Conservation (phyloP, 2,329 filamentous ascomycete genomes). For the Akanthomyces lecanii region DNA sequence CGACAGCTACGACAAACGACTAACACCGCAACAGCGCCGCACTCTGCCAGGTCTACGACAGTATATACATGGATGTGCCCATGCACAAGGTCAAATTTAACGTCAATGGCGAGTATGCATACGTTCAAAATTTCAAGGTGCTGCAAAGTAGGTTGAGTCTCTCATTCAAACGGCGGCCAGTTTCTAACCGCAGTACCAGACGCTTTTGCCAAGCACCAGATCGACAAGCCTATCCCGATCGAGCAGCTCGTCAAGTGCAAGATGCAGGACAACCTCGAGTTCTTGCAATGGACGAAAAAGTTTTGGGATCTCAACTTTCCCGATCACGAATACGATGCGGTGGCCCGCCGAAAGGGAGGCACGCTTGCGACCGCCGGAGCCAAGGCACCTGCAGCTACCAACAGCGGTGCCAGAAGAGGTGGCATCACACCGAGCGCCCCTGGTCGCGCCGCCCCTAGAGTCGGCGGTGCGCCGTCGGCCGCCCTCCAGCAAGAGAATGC, state of each 20-base stretch:
- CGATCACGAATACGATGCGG: slow-evolving; percentile 92
- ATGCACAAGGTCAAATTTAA: slow-evolving; percentile 98
- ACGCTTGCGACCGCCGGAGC: slow-evolving; percentile 51
- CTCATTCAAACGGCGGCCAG: slow-evolving; percentile 4
- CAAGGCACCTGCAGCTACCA: slow-evolving; percentile 44
- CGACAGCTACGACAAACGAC: slow-evolving; percentile 5
- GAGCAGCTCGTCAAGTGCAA: slow-evolving; percentile 92
- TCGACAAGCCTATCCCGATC: slow-evolving; percentile 88
- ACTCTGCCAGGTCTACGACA: slow-evolving; percentile 96
- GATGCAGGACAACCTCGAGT: slow-evolving; percentile 99
- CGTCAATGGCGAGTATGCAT: slow-evolving; percentile 93
- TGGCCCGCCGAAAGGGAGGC: slow-evolving; percentile 75
- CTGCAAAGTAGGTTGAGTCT: slow-evolving; percentile 69
- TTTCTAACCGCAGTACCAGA: slow-evolving; percentile 44
- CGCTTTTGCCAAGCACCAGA: slow-evolving; percentile 75
- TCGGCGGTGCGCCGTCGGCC: slow-evolving; percentile 56
- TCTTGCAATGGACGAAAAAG: slow-evolving; percentile 92
- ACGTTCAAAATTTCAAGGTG: slow-evolving; percentile 97
- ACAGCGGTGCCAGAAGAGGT: slow-evolving; percentile 48
- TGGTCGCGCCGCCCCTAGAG: slow-evolving; percentile 43
- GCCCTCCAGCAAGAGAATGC: slow-evolving; percentile 81
- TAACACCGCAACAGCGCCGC: slow-evolving; percentile 64
- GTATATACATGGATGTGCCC: slow-evolving; percentile 91
- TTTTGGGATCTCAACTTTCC: slow-evolving; percentile 99
- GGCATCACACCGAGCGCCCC: slow-evolving; percentile 60